These are phyloP conservation scores for Dovyalis caffra DNA, from an alignment of 345 rosid species.

Conservation along the genomic window DNA sequence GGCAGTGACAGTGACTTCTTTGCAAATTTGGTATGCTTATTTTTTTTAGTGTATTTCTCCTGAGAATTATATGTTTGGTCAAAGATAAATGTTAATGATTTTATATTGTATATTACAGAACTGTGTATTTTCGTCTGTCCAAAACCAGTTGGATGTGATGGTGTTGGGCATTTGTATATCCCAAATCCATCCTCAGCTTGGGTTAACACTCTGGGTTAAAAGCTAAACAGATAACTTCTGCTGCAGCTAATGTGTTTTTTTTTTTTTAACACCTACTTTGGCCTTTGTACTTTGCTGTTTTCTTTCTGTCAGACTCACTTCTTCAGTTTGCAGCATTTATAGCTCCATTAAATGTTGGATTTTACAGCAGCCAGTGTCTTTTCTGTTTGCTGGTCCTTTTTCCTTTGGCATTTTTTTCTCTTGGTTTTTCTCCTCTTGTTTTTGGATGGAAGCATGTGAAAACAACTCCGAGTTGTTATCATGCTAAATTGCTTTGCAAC, in stretches of 20 bases:
- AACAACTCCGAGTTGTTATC: not conserved
- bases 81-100: not conserved
- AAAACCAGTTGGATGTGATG: not conserved
- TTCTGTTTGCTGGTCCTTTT: not conserved
- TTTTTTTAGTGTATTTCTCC: not conserved
- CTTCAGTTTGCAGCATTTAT: not conserved
- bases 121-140: not conserved
- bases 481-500: not conserved
- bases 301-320: not conserved
- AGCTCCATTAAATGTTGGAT: not conserved
- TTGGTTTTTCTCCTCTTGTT: not conserved
- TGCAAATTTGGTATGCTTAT: slow-evolving; percentile 71
- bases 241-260: not conserved
- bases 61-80: not conserved
- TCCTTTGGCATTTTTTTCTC: not conserved
- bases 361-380: not conserved
- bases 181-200: not conserved
- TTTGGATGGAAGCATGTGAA: not conserved
- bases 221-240: not conserved
- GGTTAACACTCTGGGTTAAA: not conserved
- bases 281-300: not conserved
- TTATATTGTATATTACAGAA: not conserved
- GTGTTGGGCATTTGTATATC: not conserved
- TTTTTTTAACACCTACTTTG: not conserved
- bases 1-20: slow-evolving; percentile 89